Conservation (phyloP, 805 yeast species). For the Starmera caribaea region DNA sequence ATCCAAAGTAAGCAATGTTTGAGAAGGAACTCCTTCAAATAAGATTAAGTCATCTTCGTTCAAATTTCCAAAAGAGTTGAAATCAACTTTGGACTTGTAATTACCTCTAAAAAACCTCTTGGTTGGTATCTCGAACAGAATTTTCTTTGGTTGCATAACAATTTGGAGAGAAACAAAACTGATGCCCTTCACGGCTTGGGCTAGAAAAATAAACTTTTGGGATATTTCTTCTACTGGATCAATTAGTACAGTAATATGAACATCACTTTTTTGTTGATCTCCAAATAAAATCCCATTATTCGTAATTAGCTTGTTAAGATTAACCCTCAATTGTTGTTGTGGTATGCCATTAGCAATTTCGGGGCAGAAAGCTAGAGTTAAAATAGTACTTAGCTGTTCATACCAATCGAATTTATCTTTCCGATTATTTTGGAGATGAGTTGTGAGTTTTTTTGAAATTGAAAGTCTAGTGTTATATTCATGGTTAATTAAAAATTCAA, state of each 20-base stretch:
- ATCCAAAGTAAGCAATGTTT: constrained; percentile 42
- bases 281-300: constrained; percentile 16
- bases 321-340: constrained; percentile 36
- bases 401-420: constrained; percentile 30
- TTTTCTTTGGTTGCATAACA: constrained; percentile 46
- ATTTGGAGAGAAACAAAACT: constrained; percentile 45
- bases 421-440: constrained; percentile 7
- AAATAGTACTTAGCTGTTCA: constrained; percentile 33
- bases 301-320: constrained; percentile 25
- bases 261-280: constrained; percentile 19
- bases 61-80: constrained; percentile 18
- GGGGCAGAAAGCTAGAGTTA: constrained; percentile 35
- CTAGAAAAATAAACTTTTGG: constrained; percentile 48
- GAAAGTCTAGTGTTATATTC: constrained; percentile 40
- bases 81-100: constrained; percentile 25
- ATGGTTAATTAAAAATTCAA: constrained; percentile 31
- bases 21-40: constrained; percentile 42
- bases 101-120: constrained; percentile 50
- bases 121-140: constrained; percentile 33
- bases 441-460: constrained; percentile 15
- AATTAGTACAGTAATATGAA: constrained; percentile 50
- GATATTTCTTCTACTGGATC: constrained; percentile 69
- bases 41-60: constrained; percentile 18
- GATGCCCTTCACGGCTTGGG: constrained; percentile 31
- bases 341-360: constrained; percentile 20